phyloP scores from a whole-genome alignment of 2,329 filamentous ascomycete genomes.

The Chaetomiaceae sp. region DNA sequence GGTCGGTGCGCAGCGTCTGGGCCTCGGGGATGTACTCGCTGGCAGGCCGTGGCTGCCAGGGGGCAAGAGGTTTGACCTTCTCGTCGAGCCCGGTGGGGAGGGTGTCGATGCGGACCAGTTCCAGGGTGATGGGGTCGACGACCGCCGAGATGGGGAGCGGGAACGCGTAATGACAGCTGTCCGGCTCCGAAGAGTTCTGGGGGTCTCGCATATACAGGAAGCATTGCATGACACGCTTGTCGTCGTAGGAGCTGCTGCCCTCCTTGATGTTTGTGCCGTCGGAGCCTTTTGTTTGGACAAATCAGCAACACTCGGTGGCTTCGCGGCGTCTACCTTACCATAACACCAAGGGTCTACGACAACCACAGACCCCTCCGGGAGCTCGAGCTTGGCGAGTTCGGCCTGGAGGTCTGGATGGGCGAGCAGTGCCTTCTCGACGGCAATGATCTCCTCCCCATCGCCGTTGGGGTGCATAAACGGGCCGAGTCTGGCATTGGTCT shows the following conservation, averaged over 20 bases:
- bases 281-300: conserved; percentile 33
- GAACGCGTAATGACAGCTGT: conserved; percentile 66
- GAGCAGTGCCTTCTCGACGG: conserved; percentile 52
- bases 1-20: conserved; percentile 53
- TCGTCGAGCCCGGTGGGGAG: conserved; percentile 64
- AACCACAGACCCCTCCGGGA: conserved; percentile 55
- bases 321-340: conserved; percentile 34
- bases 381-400: conserved; percentile 57
- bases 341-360: conserved; percentile 64
- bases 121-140: conserved; percentile 56
- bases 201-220: conserved; percentile 65
- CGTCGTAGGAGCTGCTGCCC: conserved; percentile 39
- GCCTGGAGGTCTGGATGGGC: conserved; percentile 54
- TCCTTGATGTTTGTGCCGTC: conserved; percentile 50
- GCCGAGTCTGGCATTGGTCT: conserved; percentile 55
- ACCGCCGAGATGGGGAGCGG: conserved; percentile 65
- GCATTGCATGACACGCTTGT: conserved; percentile 53
- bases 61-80: conserved; percentile 49
- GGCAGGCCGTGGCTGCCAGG: conserved; percentile 51
- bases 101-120: conserved; percentile 65
- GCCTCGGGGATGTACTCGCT: conserved; percentile 65
- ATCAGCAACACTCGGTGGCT: background rate
- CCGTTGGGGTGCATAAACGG: conserved; percentile 55
- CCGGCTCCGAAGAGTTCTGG: conserved; percentile 52
- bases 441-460: conserved; percentile 57